A percentile compares a stretch with the other conserved stretches of the same genome.
Conservation (phyloP, 129 eudicot genomes). For the Silybum marianum region DNA sequence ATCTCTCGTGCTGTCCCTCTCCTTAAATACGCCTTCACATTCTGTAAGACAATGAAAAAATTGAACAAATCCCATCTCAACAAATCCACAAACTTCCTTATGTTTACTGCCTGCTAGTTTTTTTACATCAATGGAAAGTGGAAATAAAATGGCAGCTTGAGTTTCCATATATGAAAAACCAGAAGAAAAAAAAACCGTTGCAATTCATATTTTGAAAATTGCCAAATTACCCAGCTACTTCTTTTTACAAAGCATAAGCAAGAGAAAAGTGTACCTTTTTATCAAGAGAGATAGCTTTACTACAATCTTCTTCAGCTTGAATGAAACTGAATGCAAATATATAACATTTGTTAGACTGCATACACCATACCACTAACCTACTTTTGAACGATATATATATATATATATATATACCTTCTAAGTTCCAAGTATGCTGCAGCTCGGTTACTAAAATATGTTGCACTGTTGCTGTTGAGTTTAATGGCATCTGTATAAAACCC, state of each 20-base stretch:
- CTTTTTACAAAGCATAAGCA: background rate
- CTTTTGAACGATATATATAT: background rate
- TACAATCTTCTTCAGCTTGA: slow-evolving; percentile 89
- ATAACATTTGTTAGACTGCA: background rate
- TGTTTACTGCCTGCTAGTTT: background rate
- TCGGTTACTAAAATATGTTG: slow-evolving; percentile 80
- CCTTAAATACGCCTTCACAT: slow-evolving; percentile 79
- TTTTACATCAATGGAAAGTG: background rate
- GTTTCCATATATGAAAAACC: background rate
- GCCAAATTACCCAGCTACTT: background rate
- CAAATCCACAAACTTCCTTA: background rate
- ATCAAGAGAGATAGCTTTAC: slow-evolving; percentile 81
- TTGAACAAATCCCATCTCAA: background rate
- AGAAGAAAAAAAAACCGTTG: background rate
- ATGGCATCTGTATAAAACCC: slow-evolving; percentile 90
- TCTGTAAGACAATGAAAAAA: slow-evolving; percentile 47
- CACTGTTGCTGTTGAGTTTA: slow-evolving; percentile 65
- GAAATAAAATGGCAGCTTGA: background rate
- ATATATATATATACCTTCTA: slow-evolving; percentile 45
- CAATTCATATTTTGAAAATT: background rate
- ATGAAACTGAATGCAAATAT: slow-evolving; percentile 47
- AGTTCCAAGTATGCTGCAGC: slow-evolving; percentile 88
- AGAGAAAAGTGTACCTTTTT: slow-evolving; percentile 56
- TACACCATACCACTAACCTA: background rate
- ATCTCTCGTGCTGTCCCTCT: slow-evolving; percentile 95